Evolutionary conservation across 768 basidiomycete genomes (phyloP), one percentile per base, ranked within the genome.

Genomic region (Coprinellus aureogranulatus): DNA sequence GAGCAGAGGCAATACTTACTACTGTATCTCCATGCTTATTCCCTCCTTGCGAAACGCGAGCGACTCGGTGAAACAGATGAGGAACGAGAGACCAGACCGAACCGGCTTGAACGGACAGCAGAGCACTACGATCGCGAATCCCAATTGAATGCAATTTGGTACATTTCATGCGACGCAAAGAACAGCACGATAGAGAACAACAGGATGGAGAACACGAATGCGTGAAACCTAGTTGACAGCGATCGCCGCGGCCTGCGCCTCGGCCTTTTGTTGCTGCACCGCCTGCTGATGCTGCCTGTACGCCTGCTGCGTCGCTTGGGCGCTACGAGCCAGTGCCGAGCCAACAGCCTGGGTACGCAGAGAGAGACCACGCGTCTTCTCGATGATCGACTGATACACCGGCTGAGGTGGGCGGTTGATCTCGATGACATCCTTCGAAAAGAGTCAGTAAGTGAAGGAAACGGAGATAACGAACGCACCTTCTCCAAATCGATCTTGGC

Each of bases 401-500:
- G 95, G 93, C 42, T 89, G 81, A 41, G 93, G 84, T 6, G 92
- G 90, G 16, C 94, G 87, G 70, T 92, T 87, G 72, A 98, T 98
- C 73, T 95, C 89, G 65, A 98, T 96, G 64, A 96, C 90, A 69
- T 98, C 97, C 93, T 94, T 72, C 26, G 45, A 30, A 9, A 57
- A 25, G 30, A 28, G 20, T 26, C 27, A 50, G 18, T 28, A 45
- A 55, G 26, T 30, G 49, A 47, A 48, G 45, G 27, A 34, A 37
- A 22, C 26, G 55, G 27, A 23, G 31, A 34, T 6, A 10, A 18
- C 20, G 48, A 27, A 59, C 76, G 39, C 59, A 91, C 94, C 80
- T 96, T 94, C 73, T 95, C 94, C 26, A 98, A 80, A 71, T 98
- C 96, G 59, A 98, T 98, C 77, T 96, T 97, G 52, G 96, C 96